These are phyloP conservation scores for Boletus hoseneyae DNA, from an alignment of 1,284 basidiomycete genomes.

Conservation along the genomic window DNA sequence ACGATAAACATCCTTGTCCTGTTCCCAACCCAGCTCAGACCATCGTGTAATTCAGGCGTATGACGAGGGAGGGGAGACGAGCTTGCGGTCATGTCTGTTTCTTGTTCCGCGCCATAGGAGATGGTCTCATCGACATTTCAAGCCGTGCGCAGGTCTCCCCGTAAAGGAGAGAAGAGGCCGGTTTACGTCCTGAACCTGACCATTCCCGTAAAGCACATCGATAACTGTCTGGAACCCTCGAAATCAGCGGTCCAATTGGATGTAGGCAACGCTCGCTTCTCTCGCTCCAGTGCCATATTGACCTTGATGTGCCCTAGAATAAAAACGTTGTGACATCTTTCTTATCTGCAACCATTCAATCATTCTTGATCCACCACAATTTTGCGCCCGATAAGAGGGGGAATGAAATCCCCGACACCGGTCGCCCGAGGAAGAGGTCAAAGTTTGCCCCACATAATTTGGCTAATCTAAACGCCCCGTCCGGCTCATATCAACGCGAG, in stretches of 20 bases:
- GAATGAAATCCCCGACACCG: slow-evolving; percentile 16
- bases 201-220: slow-evolving; percentile 62
- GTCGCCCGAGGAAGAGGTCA: slow-evolving; percentile 40
- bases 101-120: slow-evolving; percentile 9
- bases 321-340: slow-evolving; percentile 49
- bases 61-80: slow-evolving; percentile 55
- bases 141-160: slow-evolving; percentile 66
- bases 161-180: slow-evolving; percentile 71
- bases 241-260: slow-evolving; percentile 68
- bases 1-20: slow-evolving; percentile 16
- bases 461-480: slow-evolving; percentile 15
- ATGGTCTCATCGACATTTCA: slow-evolving; percentile 14
- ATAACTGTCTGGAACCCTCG: slow-evolving; percentile 74
- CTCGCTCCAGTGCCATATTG: slow-evolving; percentile 4
- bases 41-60: slow-evolving; percentile 45
- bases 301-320: slow-evolving; percentile 37
- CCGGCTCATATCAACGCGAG: slow-evolving; percentile 12
- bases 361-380: slow-evolving; percentile 65
- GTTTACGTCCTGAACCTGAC: slow-evolving; percentile 78
- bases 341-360: slow-evolving; percentile 55
- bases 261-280: slow-evolving; percentile 41
- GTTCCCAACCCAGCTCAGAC: not conserved
- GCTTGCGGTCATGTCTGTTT: slow-evolving; percentile 43
- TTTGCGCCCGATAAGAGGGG: slow-evolving; percentile 41
- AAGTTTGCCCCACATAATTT: slow-evolving; percentile 24